phyloP scores from a whole-genome alignment of 2,329 filamentous ascomycete species.

The Mollisiaceae sp. region DNA sequence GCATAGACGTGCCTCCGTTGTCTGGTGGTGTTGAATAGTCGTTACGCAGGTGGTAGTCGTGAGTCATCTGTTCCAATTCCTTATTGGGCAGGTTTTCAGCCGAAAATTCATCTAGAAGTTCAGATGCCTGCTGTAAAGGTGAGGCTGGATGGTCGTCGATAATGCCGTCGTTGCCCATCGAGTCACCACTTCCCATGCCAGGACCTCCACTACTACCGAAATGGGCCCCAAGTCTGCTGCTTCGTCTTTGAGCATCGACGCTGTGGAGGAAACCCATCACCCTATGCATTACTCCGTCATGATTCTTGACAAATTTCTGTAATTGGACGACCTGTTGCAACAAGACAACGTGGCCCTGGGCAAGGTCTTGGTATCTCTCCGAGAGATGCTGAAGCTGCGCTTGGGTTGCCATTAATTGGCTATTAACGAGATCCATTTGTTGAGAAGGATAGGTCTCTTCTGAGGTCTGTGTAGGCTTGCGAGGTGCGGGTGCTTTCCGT shows the following conservation, averaged over 20 bases:
- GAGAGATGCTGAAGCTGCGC: conserved; percentile 90
- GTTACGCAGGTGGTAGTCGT: conserved; percentile 37
- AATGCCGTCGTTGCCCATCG: conserved; percentile 27
- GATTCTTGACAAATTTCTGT: conserved; percentile 68
- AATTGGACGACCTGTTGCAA: conserved; percentile 65
- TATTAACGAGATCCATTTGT: conserved; percentile 87
- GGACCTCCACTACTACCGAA: conserved; percentile 46
- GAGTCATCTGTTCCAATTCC: conserved; percentile 68
- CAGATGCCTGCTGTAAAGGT: conserved; percentile 70
- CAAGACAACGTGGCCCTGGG: conserved; percentile 65
- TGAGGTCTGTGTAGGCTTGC: conserved; percentile 68
- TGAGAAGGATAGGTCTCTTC: conserved; percentile 81
- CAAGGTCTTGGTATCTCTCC: conserved; percentile 81
- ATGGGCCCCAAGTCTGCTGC: conserved; percentile 55
- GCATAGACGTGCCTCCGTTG: conserved; percentile 34
- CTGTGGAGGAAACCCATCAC: conserved; percentile 71
- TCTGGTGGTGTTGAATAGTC: conserved; percentile 43
- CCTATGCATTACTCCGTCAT: conserved; percentile 73
- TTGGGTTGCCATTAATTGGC: conserved; percentile 86
- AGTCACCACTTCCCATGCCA: conserved; percentile 45
- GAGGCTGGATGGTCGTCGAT: conserved; percentile 68
- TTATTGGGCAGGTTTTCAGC: conserved; percentile 68
- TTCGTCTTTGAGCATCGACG: conserved; percentile 67
- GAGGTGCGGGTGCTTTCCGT: conserved; percentile 88
- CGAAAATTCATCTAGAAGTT: conserved; percentile 68